phyloP scores from a whole-genome alignment of 2,329 filamentous ascomycete species.

The Madurella fahalii region DNA sequence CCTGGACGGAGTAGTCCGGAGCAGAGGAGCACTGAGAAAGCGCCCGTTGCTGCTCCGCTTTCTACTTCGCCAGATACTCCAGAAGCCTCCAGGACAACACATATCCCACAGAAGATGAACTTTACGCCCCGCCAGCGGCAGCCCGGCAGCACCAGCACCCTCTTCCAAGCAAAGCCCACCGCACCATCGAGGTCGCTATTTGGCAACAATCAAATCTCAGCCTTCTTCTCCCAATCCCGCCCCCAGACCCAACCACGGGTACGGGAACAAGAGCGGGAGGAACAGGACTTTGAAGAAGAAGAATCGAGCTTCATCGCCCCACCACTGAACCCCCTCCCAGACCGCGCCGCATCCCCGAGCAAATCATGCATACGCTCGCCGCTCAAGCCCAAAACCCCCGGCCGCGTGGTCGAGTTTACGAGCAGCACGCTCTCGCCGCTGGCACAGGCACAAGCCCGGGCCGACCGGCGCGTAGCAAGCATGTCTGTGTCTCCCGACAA shows the following conservation, averaged over 20 bases:
- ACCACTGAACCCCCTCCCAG: constrained; percentile 46
- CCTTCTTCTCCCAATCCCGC: constrained; percentile 15
- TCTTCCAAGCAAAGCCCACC: constrained; percentile 33
- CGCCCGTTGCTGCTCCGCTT: constrained; percentile 13
- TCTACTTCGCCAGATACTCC: constrained; percentile 33
- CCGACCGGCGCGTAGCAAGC: constrained; percentile 17
- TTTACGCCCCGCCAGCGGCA: constrained; percentile 43
- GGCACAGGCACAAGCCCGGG: constrained; percentile 36
- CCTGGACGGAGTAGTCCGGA: constrained; percentile 24
- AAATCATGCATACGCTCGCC: constrained; percentile 57
- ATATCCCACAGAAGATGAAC: constrained; percentile 45
- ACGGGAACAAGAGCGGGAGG: not conserved
- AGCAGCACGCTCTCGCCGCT: constrained; percentile 46
- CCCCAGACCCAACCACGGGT: not conserved
- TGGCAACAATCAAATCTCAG: constrained; percentile 10
- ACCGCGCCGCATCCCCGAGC: constrained; percentile 49
- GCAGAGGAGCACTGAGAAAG: not conserved
- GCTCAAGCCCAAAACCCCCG: constrained; percentile 54
- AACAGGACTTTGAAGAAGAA: constrained; percentile 24
- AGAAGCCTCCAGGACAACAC: constrained; percentile 26
- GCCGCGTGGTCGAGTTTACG: constrained; percentile 56
- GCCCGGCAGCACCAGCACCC: constrained; percentile 25
- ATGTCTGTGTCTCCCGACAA: not conserved
- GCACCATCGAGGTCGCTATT: constrained; percentile 18
- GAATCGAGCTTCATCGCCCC: constrained; percentile 37